Evolutionary conservation across 805 yeast genomes (phyloP).

Genomic region (Kluyveromyces dobzhanskii): DNA sequence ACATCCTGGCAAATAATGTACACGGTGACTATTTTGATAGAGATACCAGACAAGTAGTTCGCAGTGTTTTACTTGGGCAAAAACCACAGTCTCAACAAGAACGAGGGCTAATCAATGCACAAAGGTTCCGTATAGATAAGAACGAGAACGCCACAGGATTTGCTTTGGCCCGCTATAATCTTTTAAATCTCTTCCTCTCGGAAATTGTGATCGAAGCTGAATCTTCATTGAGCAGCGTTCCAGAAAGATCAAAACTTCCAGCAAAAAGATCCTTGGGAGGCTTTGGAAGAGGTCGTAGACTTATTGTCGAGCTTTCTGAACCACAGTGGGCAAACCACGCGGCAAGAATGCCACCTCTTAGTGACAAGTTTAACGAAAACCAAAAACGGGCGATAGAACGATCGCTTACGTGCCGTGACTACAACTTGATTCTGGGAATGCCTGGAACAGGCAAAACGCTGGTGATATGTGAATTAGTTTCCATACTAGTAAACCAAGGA

Average conservation of each 20-base stretch:
- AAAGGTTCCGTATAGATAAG: conserved; percentile 59
- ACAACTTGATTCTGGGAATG: conserved; percentile 84
- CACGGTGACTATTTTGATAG: conserved; percentile 34
- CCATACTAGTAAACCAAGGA: conserved; percentile 43
- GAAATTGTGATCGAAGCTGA: conserved; percentile 9
- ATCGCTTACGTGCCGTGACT: conserved; percentile 61
- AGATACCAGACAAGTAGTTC: conserved; percentile 40
- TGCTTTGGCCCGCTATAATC: conserved; percentile 66
- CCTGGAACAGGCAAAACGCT: conserved; percentile 98
- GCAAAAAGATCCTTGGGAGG: conserved; percentile 29
- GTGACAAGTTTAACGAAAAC: conserved; percentile 49
- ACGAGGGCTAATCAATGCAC: conserved; percentile 5
- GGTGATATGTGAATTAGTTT: conserved; percentile 69
- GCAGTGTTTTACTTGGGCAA: conserved; percentile 36
- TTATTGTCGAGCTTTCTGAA: conserved; percentile 25
- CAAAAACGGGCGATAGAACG: conserved; percentile 62
- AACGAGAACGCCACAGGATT: conserved; percentile 72
- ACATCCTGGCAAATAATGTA: conserved; percentile 35
- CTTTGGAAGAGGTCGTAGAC: conserved; percentile 25
- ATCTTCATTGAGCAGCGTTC: background rate
- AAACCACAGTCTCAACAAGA: conserved; percentile 10
- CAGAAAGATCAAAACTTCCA: background rate
- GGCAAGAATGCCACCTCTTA: background rate
- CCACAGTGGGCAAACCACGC: background rate
- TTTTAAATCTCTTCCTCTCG: conserved; percentile 55